Percentiles rank a stretch among this genome's conserved stretches.
Conservation (phyloP, 192 early-diverging fungal species). For the Coemansia sp. region DNA sequence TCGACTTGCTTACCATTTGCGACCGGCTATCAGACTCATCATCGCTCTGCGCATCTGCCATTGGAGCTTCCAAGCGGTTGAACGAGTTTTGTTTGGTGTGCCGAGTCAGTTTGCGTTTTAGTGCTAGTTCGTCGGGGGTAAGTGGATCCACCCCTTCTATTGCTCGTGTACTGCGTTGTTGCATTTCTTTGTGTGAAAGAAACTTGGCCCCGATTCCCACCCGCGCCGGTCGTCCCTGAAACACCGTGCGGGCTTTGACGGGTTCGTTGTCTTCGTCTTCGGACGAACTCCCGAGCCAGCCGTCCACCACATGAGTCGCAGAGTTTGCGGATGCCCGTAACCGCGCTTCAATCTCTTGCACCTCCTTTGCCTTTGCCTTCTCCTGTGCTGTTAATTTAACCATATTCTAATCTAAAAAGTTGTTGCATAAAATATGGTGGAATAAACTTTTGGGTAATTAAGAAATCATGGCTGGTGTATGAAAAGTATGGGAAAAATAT, state of each 20-base stretch:
- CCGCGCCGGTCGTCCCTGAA: constrained; percentile 43
- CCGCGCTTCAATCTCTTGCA: constrained; percentile 48
- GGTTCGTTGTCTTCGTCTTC: constrained; percentile 13
- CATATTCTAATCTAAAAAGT: constrained; percentile 7
- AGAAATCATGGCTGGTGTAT: too few relatives aligned
- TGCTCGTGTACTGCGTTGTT: background rate
- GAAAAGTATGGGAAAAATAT: constrained; percentile 1
- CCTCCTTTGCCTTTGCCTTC: constrained; percentile 34
- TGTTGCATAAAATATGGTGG: background rate
- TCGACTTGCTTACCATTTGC: constrained; percentile 10
- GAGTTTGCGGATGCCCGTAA: constrained; percentile 47
- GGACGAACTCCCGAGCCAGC: constrained; percentile 23
- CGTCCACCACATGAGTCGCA: constrained; percentile 35
- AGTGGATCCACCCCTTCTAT: constrained; percentile 8
- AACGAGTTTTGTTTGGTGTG: background rate
- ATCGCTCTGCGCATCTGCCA: background rate
- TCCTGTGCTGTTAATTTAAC: constrained; percentile 26
- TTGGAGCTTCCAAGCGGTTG: background rate
- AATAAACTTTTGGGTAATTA: background rate
- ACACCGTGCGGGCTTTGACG: constrained; percentile 34
- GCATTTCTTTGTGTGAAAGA: constrained; percentile 46
- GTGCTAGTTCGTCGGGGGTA: constrained; percentile 27
- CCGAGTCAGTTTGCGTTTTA: constrained; percentile 38
- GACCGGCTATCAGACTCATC: constrained; percentile 25
- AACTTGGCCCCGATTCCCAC: constrained; percentile 51